A percentile compares a stretch with the other conserved stretches of the same genome.
These are phyloP conservation scores for Zymoseptoria ardabiliae DNA, from an alignment of 2,329 filamentous ascomycete species.

Conservation along the genomic window DNA sequence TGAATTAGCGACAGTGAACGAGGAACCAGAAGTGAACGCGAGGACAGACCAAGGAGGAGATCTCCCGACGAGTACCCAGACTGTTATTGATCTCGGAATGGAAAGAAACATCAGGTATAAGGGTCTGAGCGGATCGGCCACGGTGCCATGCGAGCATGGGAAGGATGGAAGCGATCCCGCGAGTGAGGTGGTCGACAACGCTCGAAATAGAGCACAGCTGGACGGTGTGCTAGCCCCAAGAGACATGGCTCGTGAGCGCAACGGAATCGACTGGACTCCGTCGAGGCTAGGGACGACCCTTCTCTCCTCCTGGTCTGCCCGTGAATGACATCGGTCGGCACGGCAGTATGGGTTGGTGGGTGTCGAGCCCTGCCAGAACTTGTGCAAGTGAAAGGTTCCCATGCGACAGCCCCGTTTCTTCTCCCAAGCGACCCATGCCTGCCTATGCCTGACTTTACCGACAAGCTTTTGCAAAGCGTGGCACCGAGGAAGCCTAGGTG, in stretches of 20 bases:
- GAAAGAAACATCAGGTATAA: background rate
- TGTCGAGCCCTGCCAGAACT: background rate
- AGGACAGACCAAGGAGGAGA: background rate
- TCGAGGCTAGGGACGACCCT: background rate
- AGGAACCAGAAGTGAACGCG: background rate
- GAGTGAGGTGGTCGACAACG: slow-evolving; percentile 9
- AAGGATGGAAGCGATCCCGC: background rate
- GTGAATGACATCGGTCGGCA: slow-evolving; percentile 13
- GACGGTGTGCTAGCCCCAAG: background rate
- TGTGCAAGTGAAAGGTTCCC: background rate
- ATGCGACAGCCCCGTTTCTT: background rate
- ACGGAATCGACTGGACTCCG: background rate
- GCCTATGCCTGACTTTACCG: background rate
- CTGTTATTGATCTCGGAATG: background rate
- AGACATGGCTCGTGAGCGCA: background rate
- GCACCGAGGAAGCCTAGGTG: background rate
- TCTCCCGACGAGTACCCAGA: background rate
- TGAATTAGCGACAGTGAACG: background rate
- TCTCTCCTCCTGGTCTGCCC: slow-evolving; percentile 6
- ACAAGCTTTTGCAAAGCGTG: background rate
- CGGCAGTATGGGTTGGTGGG: background rate
- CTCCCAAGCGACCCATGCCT: background rate
- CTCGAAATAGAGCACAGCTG: slow-evolving; percentile 7
- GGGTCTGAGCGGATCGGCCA: background rate
- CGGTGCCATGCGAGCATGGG: background rate